Evolutionary conservation across 1,284 basidiomycete genomes (phyloP).

Genomic region (Ganoderma resinaceum): DNA sequence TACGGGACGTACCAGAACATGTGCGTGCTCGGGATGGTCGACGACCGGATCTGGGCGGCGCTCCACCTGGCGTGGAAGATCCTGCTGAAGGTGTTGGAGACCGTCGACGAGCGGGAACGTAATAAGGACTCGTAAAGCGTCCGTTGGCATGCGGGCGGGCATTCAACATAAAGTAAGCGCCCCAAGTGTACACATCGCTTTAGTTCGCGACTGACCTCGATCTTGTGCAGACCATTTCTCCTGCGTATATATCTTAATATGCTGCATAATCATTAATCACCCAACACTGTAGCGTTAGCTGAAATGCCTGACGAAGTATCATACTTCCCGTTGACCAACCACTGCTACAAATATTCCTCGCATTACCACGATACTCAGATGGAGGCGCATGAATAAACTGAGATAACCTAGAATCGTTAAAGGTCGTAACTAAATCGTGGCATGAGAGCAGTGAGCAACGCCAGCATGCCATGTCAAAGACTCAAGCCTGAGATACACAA

Average conservation of each 20-base stretch:
- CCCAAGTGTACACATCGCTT: no score
- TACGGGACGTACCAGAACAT: constrained; percentile 26
- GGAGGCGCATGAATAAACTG: neutral
- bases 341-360: neutral
- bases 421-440: constrained; percentile 25
- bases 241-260: neutral
- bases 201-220: neutral
- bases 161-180: neutral
- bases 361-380: neutral
- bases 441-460: constrained; percentile 16
- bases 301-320: neutral
- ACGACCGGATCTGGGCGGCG: constrained; percentile 27
- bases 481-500: constrained; percentile 10
- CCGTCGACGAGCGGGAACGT: constrained; percentile 1
- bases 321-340: no score
- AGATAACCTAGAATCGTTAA: constrained; percentile 21
- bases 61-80: constrained; percentile 27
- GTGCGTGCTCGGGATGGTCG: constrained; percentile 28
- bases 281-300: constrained; percentile 1
- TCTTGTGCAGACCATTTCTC: neutral
- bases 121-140: neutral
- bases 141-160: no score
- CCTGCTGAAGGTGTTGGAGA: constrained; percentile 22
- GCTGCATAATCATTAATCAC: neutral
- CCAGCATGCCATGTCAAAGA: constrained; percentile 1